Percentiles rank a stretch among this genome's conserved stretches.
These are phyloP conservation scores for Ploettnerulaceae sp. DNA, from an alignment of 2,329 filamentous ascomycete species.

Conservation along the genomic window DNA sequence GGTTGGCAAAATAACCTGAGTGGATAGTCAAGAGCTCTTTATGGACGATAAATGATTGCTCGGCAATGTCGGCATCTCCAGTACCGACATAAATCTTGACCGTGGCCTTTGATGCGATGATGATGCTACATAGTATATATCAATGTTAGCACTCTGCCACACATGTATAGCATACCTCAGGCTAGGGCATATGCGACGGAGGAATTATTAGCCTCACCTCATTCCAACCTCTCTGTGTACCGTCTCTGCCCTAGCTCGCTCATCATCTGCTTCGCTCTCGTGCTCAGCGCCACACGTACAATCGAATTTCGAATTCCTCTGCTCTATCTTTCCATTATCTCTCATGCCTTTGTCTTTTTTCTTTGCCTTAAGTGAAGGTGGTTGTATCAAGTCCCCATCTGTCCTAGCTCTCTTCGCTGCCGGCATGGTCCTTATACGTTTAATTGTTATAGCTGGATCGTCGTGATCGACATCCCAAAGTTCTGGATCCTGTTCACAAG, in stretches of 20 bases:
- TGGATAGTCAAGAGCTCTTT: not conserved
- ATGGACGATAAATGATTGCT: not conserved
- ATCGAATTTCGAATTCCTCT: not conserved
- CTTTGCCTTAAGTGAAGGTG: too few species aligned
- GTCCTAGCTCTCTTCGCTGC: not conserved
- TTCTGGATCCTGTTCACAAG: too few species aligned
- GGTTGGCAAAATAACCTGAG: not conserved
- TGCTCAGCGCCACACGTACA: not conserved
- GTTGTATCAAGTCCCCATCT: too few species aligned
- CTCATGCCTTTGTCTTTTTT: not conserved
- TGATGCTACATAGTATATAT: not conserved
- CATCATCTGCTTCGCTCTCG: not conserved
- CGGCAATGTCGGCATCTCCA: too few species aligned
- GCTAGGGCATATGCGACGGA: too few species aligned
- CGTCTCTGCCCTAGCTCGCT: not conserved
- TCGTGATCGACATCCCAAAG: too few species aligned
- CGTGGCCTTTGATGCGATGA: not conserved
- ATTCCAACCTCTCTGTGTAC: not conserved
- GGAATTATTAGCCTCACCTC: slow-evolving; percentile 1
- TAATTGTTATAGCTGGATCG: too few species aligned
- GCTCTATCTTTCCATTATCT: not conserved
- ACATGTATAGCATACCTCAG: too few species aligned
- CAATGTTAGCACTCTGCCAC: too few species aligned
- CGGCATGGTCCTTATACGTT: not conserved
- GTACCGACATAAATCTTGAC: not conserved